These are phyloP conservation scores for Brassica carinata DNA, from an alignment of 345 rosid genomes.

Conservation along the genomic window DNA sequence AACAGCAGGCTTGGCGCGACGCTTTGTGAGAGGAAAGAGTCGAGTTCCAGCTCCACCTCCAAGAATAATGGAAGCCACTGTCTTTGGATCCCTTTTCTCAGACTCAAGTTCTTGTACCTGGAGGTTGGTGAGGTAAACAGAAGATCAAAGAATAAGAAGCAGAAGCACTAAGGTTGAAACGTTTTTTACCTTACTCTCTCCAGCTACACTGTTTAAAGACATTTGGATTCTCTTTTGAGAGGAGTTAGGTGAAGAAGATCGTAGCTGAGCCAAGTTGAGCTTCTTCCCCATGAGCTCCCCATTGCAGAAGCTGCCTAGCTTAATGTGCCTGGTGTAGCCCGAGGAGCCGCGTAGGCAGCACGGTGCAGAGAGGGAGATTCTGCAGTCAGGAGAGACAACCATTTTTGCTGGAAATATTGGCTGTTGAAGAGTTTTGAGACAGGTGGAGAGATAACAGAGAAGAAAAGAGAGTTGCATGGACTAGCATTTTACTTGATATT, in stretches of 20 bases:
- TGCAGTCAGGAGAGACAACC: conserved; percentile 64
- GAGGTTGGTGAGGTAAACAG: conserved; percentile 23
- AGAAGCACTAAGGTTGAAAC: not conserved
- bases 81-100: conserved; percentile 68
- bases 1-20: conserved; percentile 96
- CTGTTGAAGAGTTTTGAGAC: conserved; percentile 21
- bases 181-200: conserved; percentile 53
- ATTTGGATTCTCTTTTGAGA: conserved; percentile 47
- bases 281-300: conserved; percentile 82
- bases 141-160: conserved; percentile 7
- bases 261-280: conserved; percentile 41
- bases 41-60: conserved; percentile 99
- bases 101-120: conserved; percentile 69
- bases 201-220: conserved; percentile 54
- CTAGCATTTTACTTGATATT: conserved; percentile 45
- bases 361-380: conserved; percentile 58
- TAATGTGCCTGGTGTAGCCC: conserved; percentile 43
- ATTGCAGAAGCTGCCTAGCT: conserved; percentile 50
- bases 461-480: conserved; percentile 30
- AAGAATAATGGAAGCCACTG: conserved; percentile 80
- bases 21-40: conserved; percentile 95
- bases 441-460: conserved; percentile 10
- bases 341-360: conserved; percentile 44
- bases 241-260: conserved; percentile 26
- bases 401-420: conserved; percentile 34